These are phyloP conservation scores for Yarrowia sp. DNA, from an alignment of 805 yeast species.

Conservation along the genomic window DNA sequence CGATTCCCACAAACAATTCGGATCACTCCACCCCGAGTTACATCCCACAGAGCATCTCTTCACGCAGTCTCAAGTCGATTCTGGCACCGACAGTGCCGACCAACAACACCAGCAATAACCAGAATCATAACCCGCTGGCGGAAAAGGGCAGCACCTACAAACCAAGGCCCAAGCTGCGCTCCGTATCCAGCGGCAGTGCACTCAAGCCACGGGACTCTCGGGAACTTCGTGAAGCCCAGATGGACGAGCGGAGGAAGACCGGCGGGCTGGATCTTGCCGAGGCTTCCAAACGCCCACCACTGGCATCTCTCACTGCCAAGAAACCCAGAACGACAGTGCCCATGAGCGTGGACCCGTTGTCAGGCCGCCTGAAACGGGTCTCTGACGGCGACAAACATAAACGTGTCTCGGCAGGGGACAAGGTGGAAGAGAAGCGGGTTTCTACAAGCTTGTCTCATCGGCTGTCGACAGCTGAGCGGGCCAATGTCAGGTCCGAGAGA, in stretches of 20 bases:
- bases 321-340: conserved; percentile 9
- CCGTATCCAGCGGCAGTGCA: conserved; percentile 3
- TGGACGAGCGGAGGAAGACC: conserved; percentile 12
- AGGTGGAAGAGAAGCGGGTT: neutral
- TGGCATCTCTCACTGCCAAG: neutral
- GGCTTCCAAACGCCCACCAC: neutral
- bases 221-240: neutral
- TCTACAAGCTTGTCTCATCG: neutral
- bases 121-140: conserved; percentile 5
- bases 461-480: neutral
- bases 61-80: conserved; percentile 7
- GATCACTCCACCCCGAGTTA: neutral
- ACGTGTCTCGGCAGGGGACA: neutral
- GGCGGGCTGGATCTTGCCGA: neutral
- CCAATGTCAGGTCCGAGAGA: neutral
- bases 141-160: neutral
- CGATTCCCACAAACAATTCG: neutral
- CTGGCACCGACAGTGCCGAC: neutral
- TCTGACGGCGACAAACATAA: neutral
- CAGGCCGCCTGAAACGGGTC: conserved; percentile 11
- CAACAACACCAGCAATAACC: neutral
- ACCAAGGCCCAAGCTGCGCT: neutral
- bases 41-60: conserved; percentile 14
- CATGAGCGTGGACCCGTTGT: conserved; percentile 21
- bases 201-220: neutral